These are phyloP conservation scores for Lipomyces yamanashiensis DNA, from an alignment of 805 yeast species.

Conservation along the genomic window DNA sequence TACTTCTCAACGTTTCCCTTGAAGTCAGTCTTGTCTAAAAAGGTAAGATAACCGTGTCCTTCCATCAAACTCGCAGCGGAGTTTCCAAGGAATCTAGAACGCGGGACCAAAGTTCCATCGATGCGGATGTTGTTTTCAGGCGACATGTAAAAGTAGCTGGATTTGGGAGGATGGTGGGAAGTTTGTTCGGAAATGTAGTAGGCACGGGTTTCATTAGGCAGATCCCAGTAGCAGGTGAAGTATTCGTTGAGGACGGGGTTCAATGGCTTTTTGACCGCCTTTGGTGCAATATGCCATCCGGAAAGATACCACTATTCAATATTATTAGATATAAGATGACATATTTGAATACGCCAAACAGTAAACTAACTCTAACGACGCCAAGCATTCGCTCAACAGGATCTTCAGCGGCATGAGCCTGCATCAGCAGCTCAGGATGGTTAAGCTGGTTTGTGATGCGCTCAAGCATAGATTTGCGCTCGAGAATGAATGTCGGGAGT, in stretches of 20 bases:
- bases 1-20: slow-evolving; percentile 64
- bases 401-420: slow-evolving; percentile 66
- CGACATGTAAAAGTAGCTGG: slow-evolving; percentile 84
- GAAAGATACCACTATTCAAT: slow-evolving; percentile 76
- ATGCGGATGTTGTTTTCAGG: slow-evolving; percentile 82
- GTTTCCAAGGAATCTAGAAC: slow-evolving; percentile 87
- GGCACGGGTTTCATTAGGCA: slow-evolving; percentile 70
- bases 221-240: slow-evolving; percentile 90
- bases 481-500: slow-evolving; percentile 91
- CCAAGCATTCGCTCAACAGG: slow-evolving; percentile 70
- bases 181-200: slow-evolving; percentile 93
- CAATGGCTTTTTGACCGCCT: slow-evolving; percentile 95
- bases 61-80: slow-evolving; percentile 98
- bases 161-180: slow-evolving; percentile 98
- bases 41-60: slow-evolving; percentile 74
- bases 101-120: slow-evolving; percentile 88
- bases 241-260: slow-evolving; percentile 94
- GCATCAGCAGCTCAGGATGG: slow-evolving; percentile 70
- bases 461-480: slow-evolving; percentile 94
- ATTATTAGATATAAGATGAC: background rate
- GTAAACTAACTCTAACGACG: slow-evolving; percentile 55
- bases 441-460: slow-evolving; percentile 87
- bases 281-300: slow-evolving; percentile 98
- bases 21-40: slow-evolving; percentile 61
- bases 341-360: background rate